These are phyloP conservation scores for Rachicladosporium sp. DNA, from an alignment of 2,329 filamentous ascomycete genomes.

Conservation along the genomic window DNA sequence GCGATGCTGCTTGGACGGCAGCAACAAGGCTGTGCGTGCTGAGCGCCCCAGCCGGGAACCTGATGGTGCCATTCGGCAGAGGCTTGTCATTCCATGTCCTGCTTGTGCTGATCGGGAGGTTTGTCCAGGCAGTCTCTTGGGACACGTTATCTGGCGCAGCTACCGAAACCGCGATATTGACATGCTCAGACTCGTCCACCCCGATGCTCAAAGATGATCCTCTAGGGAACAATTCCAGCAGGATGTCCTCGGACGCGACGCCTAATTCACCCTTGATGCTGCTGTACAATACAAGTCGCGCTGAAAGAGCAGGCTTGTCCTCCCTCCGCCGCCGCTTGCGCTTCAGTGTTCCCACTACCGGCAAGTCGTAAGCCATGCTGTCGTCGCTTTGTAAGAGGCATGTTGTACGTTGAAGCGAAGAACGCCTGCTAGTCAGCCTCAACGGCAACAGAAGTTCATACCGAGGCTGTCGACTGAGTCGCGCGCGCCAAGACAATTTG, in stretches of 20 bases:
- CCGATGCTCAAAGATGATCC: not conserved
- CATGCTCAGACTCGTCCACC: slow-evolving; percentile 17
- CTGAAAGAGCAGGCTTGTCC: slow-evolving; percentile 64
- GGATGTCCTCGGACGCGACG: slow-evolving; percentile 75
- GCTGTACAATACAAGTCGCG: slow-evolving; percentile 72
- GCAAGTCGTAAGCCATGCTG: slow-evolving; percentile 33
- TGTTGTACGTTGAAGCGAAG: too few species aligned
- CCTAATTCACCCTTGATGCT: slow-evolving; percentile 76
- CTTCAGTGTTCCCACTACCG: slow-evolving; percentile 35
- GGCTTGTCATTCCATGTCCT: slow-evolving; percentile 40
- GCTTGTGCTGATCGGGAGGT: slow-evolving; percentile 56
- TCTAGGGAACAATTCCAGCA: slow-evolving; percentile 62
- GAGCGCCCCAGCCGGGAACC: slow-evolving; percentile 60
- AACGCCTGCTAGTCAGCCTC: too few species aligned
- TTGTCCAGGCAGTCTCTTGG: slow-evolving; percentile 64
- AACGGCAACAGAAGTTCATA: too few species aligned
- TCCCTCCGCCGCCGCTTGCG: slow-evolving; percentile 35
- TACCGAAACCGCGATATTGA: slow-evolving; percentile 61
- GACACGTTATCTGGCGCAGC: slow-evolving; percentile 49
- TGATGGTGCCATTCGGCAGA: slow-evolving; percentile 63
- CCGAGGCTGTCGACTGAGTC: too few species aligned
- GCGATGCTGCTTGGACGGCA: slow-evolving; percentile 56
- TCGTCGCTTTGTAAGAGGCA: too few species aligned
- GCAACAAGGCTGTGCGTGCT: slow-evolving; percentile 70
- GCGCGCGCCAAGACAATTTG: too few species aligned